These are phyloP conservation scores for Fraxinus ornus DNA, from an alignment of 305 asterid genomes.

Conservation along the genomic window DNA sequence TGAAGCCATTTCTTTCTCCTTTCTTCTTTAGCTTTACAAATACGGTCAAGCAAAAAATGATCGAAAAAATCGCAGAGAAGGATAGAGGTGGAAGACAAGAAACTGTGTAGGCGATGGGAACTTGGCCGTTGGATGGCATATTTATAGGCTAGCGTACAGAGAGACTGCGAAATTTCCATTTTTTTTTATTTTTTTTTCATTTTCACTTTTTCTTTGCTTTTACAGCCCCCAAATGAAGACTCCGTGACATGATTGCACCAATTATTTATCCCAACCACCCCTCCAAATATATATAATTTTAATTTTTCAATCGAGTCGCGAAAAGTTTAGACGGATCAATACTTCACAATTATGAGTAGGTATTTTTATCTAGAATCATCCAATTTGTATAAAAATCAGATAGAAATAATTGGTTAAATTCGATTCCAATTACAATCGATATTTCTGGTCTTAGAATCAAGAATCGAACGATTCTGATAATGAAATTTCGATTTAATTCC, in stretches of 20 bases:
- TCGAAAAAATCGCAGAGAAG: background rate
- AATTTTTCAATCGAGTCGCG: background rate
- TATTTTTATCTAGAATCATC: background rate
- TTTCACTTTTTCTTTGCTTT: constrained; percentile 34
- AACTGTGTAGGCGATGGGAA: background rate
- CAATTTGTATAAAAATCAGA: background rate
- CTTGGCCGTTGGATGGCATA: constrained; percentile 20
- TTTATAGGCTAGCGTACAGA: constrained; percentile 17
- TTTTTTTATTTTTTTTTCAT: background rate
- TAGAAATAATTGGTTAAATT: background rate
- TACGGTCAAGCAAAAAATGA: background rate
- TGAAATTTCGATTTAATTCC: background rate
- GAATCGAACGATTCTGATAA: background rate
- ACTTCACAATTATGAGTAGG: background rate
- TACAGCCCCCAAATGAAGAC: constrained; percentile 56
- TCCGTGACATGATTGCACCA: constrained; percentile 39
- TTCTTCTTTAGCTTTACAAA: constrained; percentile 10
- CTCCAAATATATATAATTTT: background rate
- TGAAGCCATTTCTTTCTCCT: constrained; percentile 51
- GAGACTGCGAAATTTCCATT: constrained; percentile 16
- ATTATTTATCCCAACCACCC: background rate
- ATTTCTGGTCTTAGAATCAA: background rate
- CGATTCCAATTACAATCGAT: background rate
- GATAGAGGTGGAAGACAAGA: background rate
- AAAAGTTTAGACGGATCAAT: background rate